Conservation (phyloP, 331 rosid species). For the Erythrophleum ivorense region DNA sequence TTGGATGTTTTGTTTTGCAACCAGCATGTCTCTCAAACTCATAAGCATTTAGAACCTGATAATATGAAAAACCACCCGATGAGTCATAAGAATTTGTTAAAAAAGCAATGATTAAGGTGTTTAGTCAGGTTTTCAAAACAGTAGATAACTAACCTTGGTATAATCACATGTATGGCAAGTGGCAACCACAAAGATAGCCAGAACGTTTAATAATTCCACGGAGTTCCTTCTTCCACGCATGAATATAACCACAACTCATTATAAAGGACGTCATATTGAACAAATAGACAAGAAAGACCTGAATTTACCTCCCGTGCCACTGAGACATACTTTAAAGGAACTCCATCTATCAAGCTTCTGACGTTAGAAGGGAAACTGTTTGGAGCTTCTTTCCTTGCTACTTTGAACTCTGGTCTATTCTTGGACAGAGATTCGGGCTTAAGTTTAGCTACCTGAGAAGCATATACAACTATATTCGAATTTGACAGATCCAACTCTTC, state of each 20-base stretch:
- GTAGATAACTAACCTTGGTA: conserved; percentile 59
- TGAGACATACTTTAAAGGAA: conserved; percentile 89
- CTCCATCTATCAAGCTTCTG: conserved; percentile 82
- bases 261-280: conserved; percentile 30
- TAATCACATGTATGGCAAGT: conserved; percentile 55
- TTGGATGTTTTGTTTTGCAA: conserved; percentile 92
- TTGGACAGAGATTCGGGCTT: conserved; percentile 58
- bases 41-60: conserved; percentile 86
- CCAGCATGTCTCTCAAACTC: conserved; percentile 95
- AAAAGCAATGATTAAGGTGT: conserved; percentile 18
- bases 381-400: conserved; percentile 78
- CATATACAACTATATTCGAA: conserved; percentile 47
- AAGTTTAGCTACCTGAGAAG: conserved; percentile 47
- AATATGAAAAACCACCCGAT: conserved; percentile 4
- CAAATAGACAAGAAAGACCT: conserved; percentile 28
- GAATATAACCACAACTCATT: conserved; percentile 36
- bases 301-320: conserved; percentile 73
- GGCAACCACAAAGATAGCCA: conserved; percentile 94
- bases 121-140: conserved; percentile 23
- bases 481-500: conserved; percentile 45
- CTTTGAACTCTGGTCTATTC: conserved; percentile 57
- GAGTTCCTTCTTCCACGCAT: conserved; percentile 69
- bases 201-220: conserved; percentile 85
- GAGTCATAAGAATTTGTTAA: conserved; percentile 15
- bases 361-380: conserved; percentile 79